Evolutionary conservation across 352 stramenopile species (phyloP), one percentile per base, ranked within the genome.

Genomic region (Pythium rishiriense): DNA sequence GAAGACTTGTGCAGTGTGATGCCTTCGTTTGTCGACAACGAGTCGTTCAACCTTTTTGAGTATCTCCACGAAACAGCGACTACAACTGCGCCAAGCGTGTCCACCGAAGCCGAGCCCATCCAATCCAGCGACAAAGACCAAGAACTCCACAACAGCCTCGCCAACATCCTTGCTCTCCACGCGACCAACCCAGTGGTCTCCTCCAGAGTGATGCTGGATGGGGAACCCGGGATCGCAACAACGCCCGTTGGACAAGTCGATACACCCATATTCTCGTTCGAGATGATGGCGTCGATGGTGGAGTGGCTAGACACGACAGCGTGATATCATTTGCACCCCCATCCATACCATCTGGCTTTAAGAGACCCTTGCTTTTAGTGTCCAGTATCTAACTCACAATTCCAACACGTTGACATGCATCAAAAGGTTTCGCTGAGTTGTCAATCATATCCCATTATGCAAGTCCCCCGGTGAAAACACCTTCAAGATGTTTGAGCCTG

Each of bases 221-320:
- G 25, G 2, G 14, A 54, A 12, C 17, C 35, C 31, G 60, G 51
- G 45, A 56, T 42, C 7, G 35, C 46, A 29, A 14, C 22, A 2
- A 46, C 31, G n/a, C n/a, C n/a, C 29, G 11, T 33, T 10, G 24
- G 22, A 7, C 24, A 47, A 25, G 28, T 61, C 26, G 62, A 69
- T 5, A 64, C 54, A 6, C 53, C 53, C 7, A 11, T 64, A 5
- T 69, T 69, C 48, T 58, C 62, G 22, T 24, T 54, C 29, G 62
- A 69, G 11, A 53, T 69, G 53, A 69, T 69, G 62, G 42, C 35
- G 10, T 64, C 62, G 5, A 70, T 70, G 63, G 63, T 70, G 0
- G 63, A 70, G 48, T 70, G 63, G 63, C 63, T 70, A 19, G 48
- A 70, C 47, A 65, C 56, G 17, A 62, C 24, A 10, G 56, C 63